A percentile compares a stretch with the other conserved stretches of the same genome.
These are phyloP conservation scores for Termitomyces sp. DNA, from an alignment of 768 basidiomycete species.

Conservation along the genomic window DNA sequence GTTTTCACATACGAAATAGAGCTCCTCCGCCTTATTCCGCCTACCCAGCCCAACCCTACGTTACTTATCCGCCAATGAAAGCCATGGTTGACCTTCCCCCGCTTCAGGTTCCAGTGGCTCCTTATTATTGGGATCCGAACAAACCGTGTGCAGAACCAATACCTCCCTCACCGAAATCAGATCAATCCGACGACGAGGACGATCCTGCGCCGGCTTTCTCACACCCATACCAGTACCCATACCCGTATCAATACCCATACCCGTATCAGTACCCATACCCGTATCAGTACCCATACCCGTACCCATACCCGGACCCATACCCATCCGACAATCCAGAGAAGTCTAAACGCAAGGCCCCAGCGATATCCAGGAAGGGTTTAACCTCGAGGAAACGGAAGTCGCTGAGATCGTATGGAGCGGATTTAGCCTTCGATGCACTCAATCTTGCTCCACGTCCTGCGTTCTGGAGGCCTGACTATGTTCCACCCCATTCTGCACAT, in stretches of 20 bases:
- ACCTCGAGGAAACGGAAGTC: background rate
- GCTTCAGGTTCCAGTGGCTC: background rate
- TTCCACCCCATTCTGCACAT: background rate
- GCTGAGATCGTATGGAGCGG: background rate
- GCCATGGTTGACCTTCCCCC: background rate
- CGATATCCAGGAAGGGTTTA: background rate
- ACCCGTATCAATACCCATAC: background rate
- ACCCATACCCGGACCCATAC: background rate
- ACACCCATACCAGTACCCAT: background rate
- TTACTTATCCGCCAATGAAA: background rate
- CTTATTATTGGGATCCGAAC: background rate
- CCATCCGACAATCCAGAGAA: background rate
- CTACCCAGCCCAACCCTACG: background rate
- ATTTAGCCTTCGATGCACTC: constrained; percentile 3
- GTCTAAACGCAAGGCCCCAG: background rate
- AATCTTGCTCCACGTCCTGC: constrained; percentile 14
- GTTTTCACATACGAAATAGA: background rate
- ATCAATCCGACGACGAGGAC: background rate
- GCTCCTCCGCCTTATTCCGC: constrained; percentile 1
- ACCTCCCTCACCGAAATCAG: constrained; percentile 4
- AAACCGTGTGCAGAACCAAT: constrained; percentile 1
- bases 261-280: background rate
- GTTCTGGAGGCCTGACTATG: constrained; percentile 14
- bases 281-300: too few relatives aligned
- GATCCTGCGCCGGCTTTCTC: too few relatives aligned